Conservation (phyloP, 805 yeast genomes). For the Candida takata region DNA sequence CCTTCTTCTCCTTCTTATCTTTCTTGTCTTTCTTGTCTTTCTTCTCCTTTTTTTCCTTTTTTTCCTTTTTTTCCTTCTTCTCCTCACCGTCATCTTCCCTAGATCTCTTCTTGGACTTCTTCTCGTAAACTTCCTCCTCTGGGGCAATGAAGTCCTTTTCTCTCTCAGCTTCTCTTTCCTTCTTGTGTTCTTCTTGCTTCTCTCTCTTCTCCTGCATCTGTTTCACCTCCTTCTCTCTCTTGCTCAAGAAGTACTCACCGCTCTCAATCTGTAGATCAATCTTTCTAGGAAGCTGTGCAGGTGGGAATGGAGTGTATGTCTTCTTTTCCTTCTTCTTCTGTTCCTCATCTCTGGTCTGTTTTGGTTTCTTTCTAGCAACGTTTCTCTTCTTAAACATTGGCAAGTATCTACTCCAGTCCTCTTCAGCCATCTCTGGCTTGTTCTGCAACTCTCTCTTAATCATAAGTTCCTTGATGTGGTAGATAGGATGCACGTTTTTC, state of each 20-base stretch:
- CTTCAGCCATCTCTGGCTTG: conserved; percentile 91
- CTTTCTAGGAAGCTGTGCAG: conserved; percentile 94
- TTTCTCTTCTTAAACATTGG: conserved; percentile 96
- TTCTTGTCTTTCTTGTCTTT: conserved; percentile 16
- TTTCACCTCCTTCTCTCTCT: conserved; percentile 69
- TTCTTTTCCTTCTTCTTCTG: conserved; percentile 39
- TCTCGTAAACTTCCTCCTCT: conserved; percentile 54
- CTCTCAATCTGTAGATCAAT: conserved; percentile 94
- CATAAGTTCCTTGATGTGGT: conserved; percentile 95
- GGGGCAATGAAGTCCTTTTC: conserved; percentile 82
- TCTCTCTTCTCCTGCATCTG: conserved; percentile 71
- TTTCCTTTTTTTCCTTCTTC: conserved; percentile 24
- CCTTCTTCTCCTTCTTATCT: conserved; percentile 20
- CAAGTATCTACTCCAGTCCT: conserved; percentile 94
- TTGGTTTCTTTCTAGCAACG: conserved; percentile 88
- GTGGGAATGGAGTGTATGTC: conserved; percentile 98
- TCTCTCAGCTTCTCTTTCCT: conserved; percentile 59
- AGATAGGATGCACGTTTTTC: conserved; percentile 95
- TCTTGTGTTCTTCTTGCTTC: conserved; percentile 66
- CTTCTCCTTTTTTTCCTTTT: conserved; percentile 24
- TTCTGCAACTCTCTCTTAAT: conserved; percentile 91
- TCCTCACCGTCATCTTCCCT: conserved; percentile 24
- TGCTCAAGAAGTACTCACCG: conserved; percentile 95
- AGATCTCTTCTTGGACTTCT: conserved; percentile 25
- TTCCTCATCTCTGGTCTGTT: conserved; percentile 46